Evolutionary conservation across 345 rosid species (phyloP), one percentile per base, ranked within the genome.

Genomic region (Moricandia moricandioides): DNA sequence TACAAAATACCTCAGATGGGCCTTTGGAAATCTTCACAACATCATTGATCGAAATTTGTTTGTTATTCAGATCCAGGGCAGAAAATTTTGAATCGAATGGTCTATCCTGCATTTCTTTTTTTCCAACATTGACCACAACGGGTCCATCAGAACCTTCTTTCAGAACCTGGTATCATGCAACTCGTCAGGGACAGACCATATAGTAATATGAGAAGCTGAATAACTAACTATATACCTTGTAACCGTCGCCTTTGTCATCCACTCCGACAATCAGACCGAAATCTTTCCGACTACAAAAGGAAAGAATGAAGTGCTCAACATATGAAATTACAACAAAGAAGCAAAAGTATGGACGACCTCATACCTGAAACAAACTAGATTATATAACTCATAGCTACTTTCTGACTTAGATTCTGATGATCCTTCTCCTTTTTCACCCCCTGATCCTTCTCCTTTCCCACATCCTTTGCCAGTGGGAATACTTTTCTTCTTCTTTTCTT

Each of bases 361-460:
- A 76, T 86, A 95, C 99, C 96, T 86, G 75, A 87, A 84, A 80
- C 92, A 89, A 73, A 89, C 91, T 65, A 95, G 89, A 69, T 87
- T 88, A 76, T 80, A 84, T 33, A 92, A 74, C 52, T 82, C 92
- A 65, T 85, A 87, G 70, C 80, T 55, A 75, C 78, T 78, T 13
- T 76, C 86, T 49, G 81, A 35, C 67, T 79, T 75, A 31, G 82
- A 84, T 37, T 79, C 84, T 6, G 87, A 84, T 17, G 95, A 89
- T 33, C 84, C 82, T 68, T 91, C 98, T 73, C 92, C 82, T 70
- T 77, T 70, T 26, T 69, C 73, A 45, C 67, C 67, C 8, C 33
- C 66, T 34, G 90, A 87, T 35, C 84, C 81, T 73, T 91, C 95
- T 79, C 93, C 82, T 75, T 79, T 79, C n/a, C 71, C 92, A 65